Evolutionary conservation across 1,139 yeast genomes (phyloP), one percentile per base, ranked within the genome.

Genomic region (Magnusiomyces magnusii): DNA sequence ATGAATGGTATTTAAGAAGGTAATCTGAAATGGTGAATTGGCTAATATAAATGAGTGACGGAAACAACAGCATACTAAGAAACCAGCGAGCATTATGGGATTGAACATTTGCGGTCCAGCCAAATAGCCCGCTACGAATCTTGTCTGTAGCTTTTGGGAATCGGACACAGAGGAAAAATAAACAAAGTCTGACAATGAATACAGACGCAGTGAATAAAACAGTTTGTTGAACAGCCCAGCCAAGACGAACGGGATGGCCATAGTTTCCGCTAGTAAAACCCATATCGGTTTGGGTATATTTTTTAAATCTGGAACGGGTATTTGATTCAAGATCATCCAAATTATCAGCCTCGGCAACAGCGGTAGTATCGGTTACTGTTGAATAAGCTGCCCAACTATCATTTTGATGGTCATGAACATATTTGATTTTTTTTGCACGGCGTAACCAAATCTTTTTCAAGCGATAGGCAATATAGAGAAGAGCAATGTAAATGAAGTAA

Each of bases 211-310:
- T 31, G 23, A 60, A 57, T 5, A 57, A 42, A 2, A 24, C 51
- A 1, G 59, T 44, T 47, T 60, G 62, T 42, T 60, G 62, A 13
- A 54, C 31, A 44, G 55, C 53, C 59, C 59, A 58, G 41, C 50
- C 55, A 2, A 50, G 47, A 10, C 59, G 47, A 1, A 56, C 47
- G 0, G 62, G 62, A 23, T 56, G 52, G 3, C 62, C 60, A 41
- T 60, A 60, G 47, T 56, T 53, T 17, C 62, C 62, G 23, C 56
- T 53, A 1, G 53, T 49, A 25, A 60, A 49, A 2, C 62, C 62
- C 1, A 58, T 44, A 5, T 51, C 49, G 2, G 59, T 54, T 15
- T 57, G 55, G 5, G 27, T 9, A 13, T 13, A 9, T 13, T 31
- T 31, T 31, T 31, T 31, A 9, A 13, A 31, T 31, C 36, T 31